phyloP scores from a whole-genome alignment of 2,329 filamentous ascomycete genomes.

The Emydomyces testavorans region DNA sequence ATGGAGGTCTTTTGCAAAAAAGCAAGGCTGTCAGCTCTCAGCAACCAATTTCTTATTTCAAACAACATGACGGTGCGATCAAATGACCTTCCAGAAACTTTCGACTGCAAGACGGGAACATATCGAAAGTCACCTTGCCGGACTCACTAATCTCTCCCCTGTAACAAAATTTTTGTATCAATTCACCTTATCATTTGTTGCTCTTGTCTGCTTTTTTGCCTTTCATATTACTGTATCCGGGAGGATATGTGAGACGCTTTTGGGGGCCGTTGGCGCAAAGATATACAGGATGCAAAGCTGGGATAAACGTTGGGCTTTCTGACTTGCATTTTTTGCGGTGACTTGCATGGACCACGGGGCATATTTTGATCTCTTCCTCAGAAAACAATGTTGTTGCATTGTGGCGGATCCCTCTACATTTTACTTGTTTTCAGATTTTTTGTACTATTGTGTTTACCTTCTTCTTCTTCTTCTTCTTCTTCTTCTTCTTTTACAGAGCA shows the following conservation, averaged over 20 bases:
- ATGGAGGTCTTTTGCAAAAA: no score
- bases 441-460: background rate
- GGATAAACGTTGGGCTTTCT: background rate
- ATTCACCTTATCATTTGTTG: background rate
- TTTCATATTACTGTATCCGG: background rate
- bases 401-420: background rate
- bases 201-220: background rate
- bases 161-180: background rate
- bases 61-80: no score
- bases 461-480: slow-evolving; percentile 20
- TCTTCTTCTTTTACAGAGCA: slow-evolving; percentile 40
- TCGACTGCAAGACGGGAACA: no score
- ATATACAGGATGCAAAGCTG: background rate
- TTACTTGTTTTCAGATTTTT: background rate
- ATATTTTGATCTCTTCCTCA: background rate
- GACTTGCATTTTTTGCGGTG: background rate
- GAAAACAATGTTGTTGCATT: no score
- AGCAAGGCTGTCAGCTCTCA: no score
- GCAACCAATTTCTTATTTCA: no score
- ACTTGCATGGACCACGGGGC: background rate
- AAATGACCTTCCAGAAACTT: no score
- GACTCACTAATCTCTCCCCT: background rate
- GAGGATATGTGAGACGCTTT: slow-evolving; percentile 1
- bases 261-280: background rate
- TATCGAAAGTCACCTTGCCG: no score